Conservation (phyloP, 1,284 basidiomycete species). For the Golubevia sp. region DNA sequence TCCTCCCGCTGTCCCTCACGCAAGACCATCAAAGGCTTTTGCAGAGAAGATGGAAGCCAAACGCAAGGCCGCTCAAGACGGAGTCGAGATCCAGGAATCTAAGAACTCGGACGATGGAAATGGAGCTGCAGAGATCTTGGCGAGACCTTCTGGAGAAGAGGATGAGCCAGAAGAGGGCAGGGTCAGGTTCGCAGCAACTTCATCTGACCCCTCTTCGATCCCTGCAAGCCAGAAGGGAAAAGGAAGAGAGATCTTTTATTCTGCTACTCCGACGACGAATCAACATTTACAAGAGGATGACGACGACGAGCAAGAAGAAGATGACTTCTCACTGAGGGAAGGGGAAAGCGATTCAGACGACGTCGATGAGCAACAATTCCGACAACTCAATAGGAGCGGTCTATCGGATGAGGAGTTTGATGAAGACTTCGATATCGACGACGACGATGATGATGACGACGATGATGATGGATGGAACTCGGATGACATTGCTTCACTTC, state of each 20-base stretch:
- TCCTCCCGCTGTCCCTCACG: constrained; percentile 47
- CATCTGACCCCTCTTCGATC: no score
- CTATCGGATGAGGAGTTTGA: not conserved
- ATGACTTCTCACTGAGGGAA: not conserved
- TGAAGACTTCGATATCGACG: constrained; percentile 20
- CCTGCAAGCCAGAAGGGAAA: no score
- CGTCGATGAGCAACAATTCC: no score
- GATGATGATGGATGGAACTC: constrained; percentile 48
- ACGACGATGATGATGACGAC: constrained; percentile 32
- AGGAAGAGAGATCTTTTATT: no score
- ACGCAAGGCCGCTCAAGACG: constrained; percentile 1
- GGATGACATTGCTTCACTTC: constrained; percentile 41
- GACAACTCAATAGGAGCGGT: no score
- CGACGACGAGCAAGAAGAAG: constrained; percentile 7
- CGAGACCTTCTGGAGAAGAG: constrained; percentile 17
- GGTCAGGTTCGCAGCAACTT: constrained; percentile 22
- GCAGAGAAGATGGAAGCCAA: constrained; percentile 34
- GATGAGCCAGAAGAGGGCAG: constrained; percentile 26
- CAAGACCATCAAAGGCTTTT: constrained; percentile 53
- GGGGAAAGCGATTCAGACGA: constrained; percentile 4
- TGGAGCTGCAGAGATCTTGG: constrained; percentile 7
- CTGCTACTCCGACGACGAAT: no score
- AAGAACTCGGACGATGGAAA: constrained; percentile 6
- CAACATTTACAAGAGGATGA: not conserved
- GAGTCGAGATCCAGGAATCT: constrained; percentile 6